Evolutionary conservation across 441 rosid genomes (phyloP), one percentile per base, ranked within the genome.

Genomic region (Erysimum cheiri): DNA sequence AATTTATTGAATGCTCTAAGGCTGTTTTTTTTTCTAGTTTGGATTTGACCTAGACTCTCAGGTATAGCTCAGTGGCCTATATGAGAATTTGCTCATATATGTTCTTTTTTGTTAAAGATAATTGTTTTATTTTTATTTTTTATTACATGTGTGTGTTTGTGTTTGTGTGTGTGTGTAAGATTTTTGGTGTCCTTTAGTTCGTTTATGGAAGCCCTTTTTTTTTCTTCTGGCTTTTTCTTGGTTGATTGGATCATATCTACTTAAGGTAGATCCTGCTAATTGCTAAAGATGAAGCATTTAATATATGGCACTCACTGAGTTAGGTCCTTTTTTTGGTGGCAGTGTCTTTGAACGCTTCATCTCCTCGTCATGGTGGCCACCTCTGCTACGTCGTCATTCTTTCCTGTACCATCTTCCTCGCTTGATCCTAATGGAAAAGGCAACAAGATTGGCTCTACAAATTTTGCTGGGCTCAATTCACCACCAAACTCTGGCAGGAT

Each of bases 351-450:
- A 70, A 19, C 29, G 24, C 57, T 46, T 71, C 67, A 19, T 66
- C 43, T 43, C 47, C 69, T 70, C 78, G 78, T 60, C 82, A 91
- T 91, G 97, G 96, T 83, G 80, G 91, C 95, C 47, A 71, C 89
- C 41, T 83, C 93, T 72, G 97, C 97, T 74, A 75, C 97, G 50
- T 80, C 93, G 2, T 83, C 97, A 0, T 86, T 90, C 76, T 92
- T 88, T 75, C 91, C 88, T 0, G 83, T 85, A 67, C 76, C 87
- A 46, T 80, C 90, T 14, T 60, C 87, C 0, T 81, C 89, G 14
- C 70, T 73, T 13, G 87, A 85, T 53, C 59, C 82, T 37, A 86
- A 76, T 71, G 78, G 80, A 8, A 91, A 84, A 62, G 65, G 73
- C 60, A 74, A 73, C 76, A 91, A 85, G 78, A 48, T 60, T 31